Base-by-base conservation (phyloP, 1,284 basidiomycete genomes). In the Trichosporon sp. region DNA sequence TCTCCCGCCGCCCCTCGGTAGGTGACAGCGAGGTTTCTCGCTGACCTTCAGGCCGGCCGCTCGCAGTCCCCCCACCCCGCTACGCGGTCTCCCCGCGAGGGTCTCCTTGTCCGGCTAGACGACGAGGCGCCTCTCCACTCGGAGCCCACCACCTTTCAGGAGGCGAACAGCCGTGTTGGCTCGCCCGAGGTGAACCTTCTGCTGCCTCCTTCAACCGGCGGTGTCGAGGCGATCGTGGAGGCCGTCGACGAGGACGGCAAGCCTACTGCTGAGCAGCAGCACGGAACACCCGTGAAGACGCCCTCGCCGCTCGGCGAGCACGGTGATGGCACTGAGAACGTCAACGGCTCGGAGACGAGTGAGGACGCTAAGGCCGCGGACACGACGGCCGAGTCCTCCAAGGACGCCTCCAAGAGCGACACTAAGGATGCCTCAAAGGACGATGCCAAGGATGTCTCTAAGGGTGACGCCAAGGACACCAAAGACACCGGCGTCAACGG, bases 1-100 rank as follows among this genome's bases (percentile, higher is more conserved):
- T 82, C 56, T 78, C 77, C 51, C 77, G 81, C 26, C 74, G 77
- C 26, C 80, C 80, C 8, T 83, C 81, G 1, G 79, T 80, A 64
- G 66, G 79, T 76, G 3, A 37, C 14, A 4, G 8, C n/a, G 14
- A 8, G 21, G n/a, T 5, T 11, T 10, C 59, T n/a, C 19, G n/a
- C 54, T 43, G 56, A 51, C n/a, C 31, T 12, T 21, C 65, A 46
- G 40, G 40, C 12, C 21, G 11, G 35, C 43, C 26, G 32, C 38
- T 65, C 38, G 40, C 64, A 40, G 21, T 65, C 38, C 4, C 64
- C 64, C 0, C 38, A 65, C 40, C 64, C 64, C 21, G 64, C 64
- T 10, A 46, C 38, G 12, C 38, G 64, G 1, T 46, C 38, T 26
- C 19, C 64, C 26, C 64, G 64, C 5, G 38, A 40, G 19, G 64